Conservation (phyloP, 345 rosid genomes). For the Euclidium syriacum region DNA sequence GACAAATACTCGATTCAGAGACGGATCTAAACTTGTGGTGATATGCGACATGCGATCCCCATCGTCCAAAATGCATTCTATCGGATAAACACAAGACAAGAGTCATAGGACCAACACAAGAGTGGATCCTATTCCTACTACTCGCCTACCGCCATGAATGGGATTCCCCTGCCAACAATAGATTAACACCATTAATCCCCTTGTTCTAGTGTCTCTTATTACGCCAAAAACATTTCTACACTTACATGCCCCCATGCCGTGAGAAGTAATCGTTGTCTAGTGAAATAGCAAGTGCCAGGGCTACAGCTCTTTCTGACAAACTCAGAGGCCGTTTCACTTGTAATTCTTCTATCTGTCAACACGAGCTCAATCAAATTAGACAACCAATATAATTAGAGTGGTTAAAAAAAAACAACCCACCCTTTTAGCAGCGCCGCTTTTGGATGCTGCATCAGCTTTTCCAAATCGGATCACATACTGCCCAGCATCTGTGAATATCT, state of each 20-base stretch:
- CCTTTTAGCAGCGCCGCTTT: constrained; percentile 49
- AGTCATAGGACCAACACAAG: not conserved
- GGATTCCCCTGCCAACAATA: constrained; percentile 51
- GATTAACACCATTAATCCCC: not conserved
- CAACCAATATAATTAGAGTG: not conserved
- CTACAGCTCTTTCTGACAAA: constrained; percentile 78
- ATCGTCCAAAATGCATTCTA: too few species aligned
- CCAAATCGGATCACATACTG: constrained; percentile 95
- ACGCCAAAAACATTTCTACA: not conserved
- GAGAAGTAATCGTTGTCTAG: constrained; percentile 95
- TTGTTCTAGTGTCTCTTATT: not conserved
- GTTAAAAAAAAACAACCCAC: constrained; percentile 41
- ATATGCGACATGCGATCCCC: too few species aligned
- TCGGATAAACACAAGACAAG: too few species aligned
- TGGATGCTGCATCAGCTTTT: constrained; percentile 50
- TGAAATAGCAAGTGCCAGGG: constrained; percentile 85
- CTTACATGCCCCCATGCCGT: constrained; percentile 89
- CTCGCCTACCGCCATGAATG: constrained; percentile 49
- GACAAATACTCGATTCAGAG: too few species aligned
- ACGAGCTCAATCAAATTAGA: not conserved
- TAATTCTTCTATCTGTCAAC: constrained; percentile 67
- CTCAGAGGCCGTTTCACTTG: constrained; percentile 62
- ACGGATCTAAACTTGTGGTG: too few species aligned
- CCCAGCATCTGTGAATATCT: constrained; percentile 98
- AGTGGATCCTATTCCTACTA: constrained; percentile 24